Percentiles rank a stretch among this genome's conserved stretches.
Evolutionary conservation across 1,139 yeast genomes (phyloP).

Genomic region (Lodderomyces orthopsilosis): DNA sequence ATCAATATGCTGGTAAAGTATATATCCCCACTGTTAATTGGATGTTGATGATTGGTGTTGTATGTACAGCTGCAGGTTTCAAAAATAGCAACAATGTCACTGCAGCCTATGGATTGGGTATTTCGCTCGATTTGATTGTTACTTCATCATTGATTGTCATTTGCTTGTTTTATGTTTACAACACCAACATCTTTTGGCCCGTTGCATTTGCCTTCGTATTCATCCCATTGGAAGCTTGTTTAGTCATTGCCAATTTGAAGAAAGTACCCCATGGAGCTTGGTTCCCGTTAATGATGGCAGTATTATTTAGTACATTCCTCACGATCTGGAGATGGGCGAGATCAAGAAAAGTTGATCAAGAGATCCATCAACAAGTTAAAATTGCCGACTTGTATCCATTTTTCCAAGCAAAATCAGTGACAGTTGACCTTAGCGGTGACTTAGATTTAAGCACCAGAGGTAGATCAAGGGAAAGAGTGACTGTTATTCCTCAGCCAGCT

Average conservation of each 20-base stretch:
- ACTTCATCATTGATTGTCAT: conserved; percentile 47
- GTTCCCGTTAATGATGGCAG: conserved; percentile 50
- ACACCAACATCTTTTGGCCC: conserved; percentile 32
- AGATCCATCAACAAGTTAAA: conserved; percentile 27
- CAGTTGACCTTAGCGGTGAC: conserved; percentile 21
- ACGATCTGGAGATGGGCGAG: conserved; percentile 50
- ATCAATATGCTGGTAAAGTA: conserved; percentile 43
- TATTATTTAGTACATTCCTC: conserved; percentile 29
- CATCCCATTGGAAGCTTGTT: conserved; percentile 44
- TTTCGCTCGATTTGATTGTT: conserved; percentile 51
- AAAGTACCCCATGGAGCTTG: conserved; percentile 59
- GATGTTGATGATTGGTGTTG: conserved; percentile 48
- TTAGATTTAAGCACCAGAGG: background rate
- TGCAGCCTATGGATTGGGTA: conserved; percentile 61
- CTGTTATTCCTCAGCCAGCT: background rate
- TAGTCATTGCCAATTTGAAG: conserved; percentile 47
- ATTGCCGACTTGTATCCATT: conserved; percentile 28
- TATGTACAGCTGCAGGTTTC: conserved; percentile 52
- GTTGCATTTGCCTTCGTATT: conserved; percentile 36
- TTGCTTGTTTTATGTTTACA: conserved; percentile 46
- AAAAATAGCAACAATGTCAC: conserved; percentile 49
- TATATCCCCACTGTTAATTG: conserved; percentile 51
- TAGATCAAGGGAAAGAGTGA: background rate
- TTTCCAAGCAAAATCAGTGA: conserved; percentile 19
- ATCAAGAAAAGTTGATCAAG: conserved; percentile 37